Percentiles rank a stretch among this genome's conserved stretches.
phyloP scores from a whole-genome alignment of 73 alveolate species.

The Paraurostyla sp. region DNA sequence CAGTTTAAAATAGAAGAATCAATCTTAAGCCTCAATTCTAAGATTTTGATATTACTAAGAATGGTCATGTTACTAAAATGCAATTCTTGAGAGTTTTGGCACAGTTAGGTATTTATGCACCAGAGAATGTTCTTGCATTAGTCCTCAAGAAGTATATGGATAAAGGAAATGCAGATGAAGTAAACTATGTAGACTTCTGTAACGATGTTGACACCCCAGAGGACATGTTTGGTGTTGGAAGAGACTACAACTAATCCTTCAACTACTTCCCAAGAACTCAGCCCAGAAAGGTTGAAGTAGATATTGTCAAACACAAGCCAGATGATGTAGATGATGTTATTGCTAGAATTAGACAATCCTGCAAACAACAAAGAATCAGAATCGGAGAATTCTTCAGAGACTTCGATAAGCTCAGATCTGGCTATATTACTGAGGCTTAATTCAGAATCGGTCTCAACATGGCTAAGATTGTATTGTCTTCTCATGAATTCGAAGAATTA shows the following conservation, averaged over 20 bases:
- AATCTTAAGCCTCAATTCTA: slow-evolving; percentile 87
- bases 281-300: slow-evolving; percentile 70
- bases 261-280: slow-evolving; percentile 69
- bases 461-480: slow-evolving; percentile 92
- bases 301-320: slow-evolving; percentile 80
- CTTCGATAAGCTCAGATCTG: slow-evolving; percentile 95
- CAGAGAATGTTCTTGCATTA: slow-evolving; percentile 77
- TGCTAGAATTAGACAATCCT: slow-evolving; percentile 85
- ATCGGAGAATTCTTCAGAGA: slow-evolving; percentile 95
- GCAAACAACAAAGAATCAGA: slow-evolving; percentile 88
- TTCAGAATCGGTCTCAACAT: slow-evolving; percentile 93
- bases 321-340: slow-evolving; percentile 93
- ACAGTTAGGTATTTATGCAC: slow-evolving; percentile 82
- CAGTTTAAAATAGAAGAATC: slow-evolving; percentile 82
- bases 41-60: slow-evolving; percentile 88
- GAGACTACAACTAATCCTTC: slow-evolving; percentile 75
- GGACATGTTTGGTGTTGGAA: slow-evolving; percentile 85
- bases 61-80: slow-evolving; percentile 88
- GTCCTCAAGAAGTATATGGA: slow-evolving; percentile 89
- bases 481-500: slow-evolving; percentile 88
- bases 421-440: slow-evolving; percentile 89
- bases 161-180: slow-evolving; percentile 94
- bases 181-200: slow-evolving; percentile 91
- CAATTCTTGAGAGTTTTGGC: slow-evolving; percentile 90
- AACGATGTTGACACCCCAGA: slow-evolving; percentile 91